A percentile compares a stretch with the other conserved stretches of the same genome.
phyloP scores from a whole-genome alignment of 305 asterid genomes.

The Rubia occidens region DNA sequence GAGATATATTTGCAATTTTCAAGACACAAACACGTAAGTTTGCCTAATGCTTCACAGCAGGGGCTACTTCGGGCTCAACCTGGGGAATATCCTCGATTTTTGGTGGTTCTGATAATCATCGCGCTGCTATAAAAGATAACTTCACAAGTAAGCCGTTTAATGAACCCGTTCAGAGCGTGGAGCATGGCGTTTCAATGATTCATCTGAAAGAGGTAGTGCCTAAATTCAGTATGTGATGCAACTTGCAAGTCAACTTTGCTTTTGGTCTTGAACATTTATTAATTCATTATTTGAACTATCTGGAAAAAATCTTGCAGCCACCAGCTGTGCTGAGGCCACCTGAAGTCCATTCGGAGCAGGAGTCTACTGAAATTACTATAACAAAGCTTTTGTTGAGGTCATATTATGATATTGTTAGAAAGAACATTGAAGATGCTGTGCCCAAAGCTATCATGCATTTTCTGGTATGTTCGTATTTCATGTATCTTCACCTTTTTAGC shows the following conservation, averaged over 20 bases:
- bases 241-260: conserved; percentile 4
- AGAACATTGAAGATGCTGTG: conserved; percentile 76
- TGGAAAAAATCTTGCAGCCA: conserved; percentile 42
- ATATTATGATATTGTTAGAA: conserved; percentile 88
- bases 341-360: conserved; percentile 77
- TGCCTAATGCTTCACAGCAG: conserved; percentile 10
- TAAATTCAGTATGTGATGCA: conserved; percentile 6
- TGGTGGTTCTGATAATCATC: conserved; percentile 57
- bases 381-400: conserved; percentile 80
- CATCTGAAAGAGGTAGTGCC: conserved; percentile 70
- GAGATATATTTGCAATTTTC: not conserved
- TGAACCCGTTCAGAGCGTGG: conserved; percentile 62
- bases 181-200: conserved; percentile 61
- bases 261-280: not conserved
- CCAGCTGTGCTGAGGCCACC: conserved; percentile 90
- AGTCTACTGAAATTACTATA: conserved; percentile 59
- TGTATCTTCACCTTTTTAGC: not conserved
- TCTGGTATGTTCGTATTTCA: conserved; percentile 45
- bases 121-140: conserved; percentile 49
- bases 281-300: conserved; percentile 9
- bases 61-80: conserved; percentile 31
- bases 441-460: conserved; percentile 99
- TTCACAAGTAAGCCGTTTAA: conserved; percentile 45
- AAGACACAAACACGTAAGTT: conserved; percentile 4
- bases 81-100: conserved; percentile 98